Evolutionary conservation across 148 eudicot genomes (phyloP).

Genomic region (Hydrangea macrophylla): DNA sequence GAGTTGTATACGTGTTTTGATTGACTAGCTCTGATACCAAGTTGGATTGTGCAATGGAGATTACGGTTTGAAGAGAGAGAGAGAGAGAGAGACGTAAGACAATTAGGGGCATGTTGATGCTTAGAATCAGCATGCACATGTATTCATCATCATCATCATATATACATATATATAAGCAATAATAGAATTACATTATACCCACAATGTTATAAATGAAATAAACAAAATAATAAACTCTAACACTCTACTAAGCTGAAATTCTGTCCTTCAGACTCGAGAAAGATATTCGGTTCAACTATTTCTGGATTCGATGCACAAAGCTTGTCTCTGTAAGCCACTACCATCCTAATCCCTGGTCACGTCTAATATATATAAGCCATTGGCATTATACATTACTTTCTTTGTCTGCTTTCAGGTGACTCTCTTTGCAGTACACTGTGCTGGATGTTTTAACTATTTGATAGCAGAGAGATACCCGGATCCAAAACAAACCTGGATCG

Average conservation of each 20-base stretch:
- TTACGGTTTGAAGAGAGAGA: no score
- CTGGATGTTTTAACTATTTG: constrained; percentile 82
- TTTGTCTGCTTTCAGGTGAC: constrained; percentile 20
- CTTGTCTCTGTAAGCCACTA: constrained; percentile 34
- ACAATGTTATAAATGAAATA: no score
- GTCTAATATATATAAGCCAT: background rate
- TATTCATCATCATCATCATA: no score
- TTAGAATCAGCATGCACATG: no score
- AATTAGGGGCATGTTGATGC: no score
- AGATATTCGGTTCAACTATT: constrained; percentile 52
- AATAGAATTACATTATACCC: no score
- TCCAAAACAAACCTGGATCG: constrained; percentile 75
- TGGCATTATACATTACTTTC: background rate
- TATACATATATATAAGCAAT: no score
- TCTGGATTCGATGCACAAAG: constrained; percentile 49
- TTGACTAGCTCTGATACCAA: no score
- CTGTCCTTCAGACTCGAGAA: constrained; percentile 48
- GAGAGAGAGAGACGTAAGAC: no score
- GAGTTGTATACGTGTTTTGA: no score
- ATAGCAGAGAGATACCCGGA: constrained; percentile 77
- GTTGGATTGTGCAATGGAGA: no score
- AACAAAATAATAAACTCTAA: no score
- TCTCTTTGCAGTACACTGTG: constrained; percentile 86
- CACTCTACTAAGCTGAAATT: background rate
- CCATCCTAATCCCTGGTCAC: background rate